Evolutionary conservation across 805 yeast species (phyloP), one percentile per base, ranked within the genome.

Genomic region (Wickerhamiella parazyma): DNA sequence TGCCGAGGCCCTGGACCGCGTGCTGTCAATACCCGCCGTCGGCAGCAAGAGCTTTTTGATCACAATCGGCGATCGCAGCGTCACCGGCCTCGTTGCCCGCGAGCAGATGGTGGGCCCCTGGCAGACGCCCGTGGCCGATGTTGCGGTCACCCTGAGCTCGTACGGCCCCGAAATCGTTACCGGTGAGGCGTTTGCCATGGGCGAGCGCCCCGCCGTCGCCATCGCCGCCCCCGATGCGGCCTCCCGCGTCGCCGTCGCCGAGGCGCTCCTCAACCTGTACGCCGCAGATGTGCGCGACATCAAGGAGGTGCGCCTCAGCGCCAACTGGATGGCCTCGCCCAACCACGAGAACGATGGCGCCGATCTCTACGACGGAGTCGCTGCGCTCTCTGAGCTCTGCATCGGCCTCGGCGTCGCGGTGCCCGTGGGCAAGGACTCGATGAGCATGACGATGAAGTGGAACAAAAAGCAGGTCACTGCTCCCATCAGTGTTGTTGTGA

Each of bases 361-460:
- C 42, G 87, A 85, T 49, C 69, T 91, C 49, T 91, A 89, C 60
- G 95, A 86, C 64, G 98, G 96, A 38, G 98, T 91, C 38, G 87
- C 86, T 64, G 97, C 97, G 4, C 77, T 91, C 56, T 95, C 96
- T 53, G 96, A 85, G 51, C 70, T 93, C 55, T 91, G 98, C 65
- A 96, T 97, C 18, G 89, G 75, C 47, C 72, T 91, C 51, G 96
- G 94, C 36, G 66, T 91, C 49, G 72, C 93, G 17, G 85, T 91
- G 46, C 99, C 99, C 11, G 99, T 91, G 29, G 99, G 99, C 53
- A 91, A 91, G 67, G 99, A 91, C 63, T 86, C 96, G 28, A 86
- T 91, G 95, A 86, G 97, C 18, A 89, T 91, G 98, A 85, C 86
- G 68, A 91, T 91, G 97, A 79, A 80, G 57, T 91, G 99, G 99